Evolutionary conservation across 345 rosid genomes (phyloP).

Genomic region (Lenwebbia sp.): DNA sequence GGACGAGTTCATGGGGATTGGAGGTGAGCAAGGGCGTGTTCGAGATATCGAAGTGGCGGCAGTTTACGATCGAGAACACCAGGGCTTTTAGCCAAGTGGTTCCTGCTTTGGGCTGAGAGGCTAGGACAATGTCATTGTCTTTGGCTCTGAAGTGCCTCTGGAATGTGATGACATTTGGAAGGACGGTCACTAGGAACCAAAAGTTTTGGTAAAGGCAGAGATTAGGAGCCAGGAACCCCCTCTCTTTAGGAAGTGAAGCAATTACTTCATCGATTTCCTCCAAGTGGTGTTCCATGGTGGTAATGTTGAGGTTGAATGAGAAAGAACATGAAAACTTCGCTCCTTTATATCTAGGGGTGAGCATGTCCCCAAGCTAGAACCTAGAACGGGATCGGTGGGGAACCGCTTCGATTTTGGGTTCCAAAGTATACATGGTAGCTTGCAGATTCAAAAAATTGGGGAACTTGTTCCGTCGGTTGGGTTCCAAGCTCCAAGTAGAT

Average conservation of each 20-base stretch:
- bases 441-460: too few relatives aligned
- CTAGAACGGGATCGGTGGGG: too few relatives aligned
- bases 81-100: slow-evolving; percentile 24
- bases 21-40: slow-evolving; percentile 1
- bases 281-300: too few relatives aligned
- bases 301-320: too few relatives aligned
- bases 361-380: too few relatives aligned
- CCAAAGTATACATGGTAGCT: too few relatives aligned
- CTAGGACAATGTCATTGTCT: slow-evolving; percentile 8
- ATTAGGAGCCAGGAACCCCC: background rate
- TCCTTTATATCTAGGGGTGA: too few relatives aligned
- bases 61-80: background rate
- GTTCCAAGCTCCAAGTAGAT: too few relatives aligned
- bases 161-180: slow-evolving; percentile 1
- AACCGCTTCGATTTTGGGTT: too few relatives aligned
- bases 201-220: background rate
- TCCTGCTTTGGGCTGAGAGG: slow-evolving; percentile 16
- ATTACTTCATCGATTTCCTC: background rate
- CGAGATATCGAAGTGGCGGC: background rate
- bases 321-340: too few relatives aligned
- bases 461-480: too few relatives aligned
- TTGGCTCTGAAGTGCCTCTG: slow-evolving; percentile 7
- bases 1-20: slow-evolving; percentile 19
- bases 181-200: background rate
- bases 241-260: background rate